Evolutionary conservation across 2,329 filamentous ascomycete genomes (phyloP), one percentile per base, ranked within the genome.

Genomic region (Pleochaeta shiraiana): DNA sequence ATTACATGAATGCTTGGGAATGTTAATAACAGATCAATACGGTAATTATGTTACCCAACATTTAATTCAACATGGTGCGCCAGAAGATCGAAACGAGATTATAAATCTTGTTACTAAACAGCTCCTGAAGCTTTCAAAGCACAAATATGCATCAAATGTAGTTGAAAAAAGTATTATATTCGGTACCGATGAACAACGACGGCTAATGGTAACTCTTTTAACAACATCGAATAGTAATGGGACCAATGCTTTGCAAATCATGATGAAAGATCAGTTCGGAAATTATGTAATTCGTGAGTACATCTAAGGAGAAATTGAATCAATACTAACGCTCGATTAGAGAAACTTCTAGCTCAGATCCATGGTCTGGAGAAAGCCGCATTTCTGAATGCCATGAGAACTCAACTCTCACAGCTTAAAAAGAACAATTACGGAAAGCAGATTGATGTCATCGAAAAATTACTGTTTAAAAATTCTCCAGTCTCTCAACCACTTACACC

Each of bases 11-110:
- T 86, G 85, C 68, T 84, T 88, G 11, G 74, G 81, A 34, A 81
- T 79, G 65, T 81, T 97, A 65, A 88, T 96, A 68, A 83, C 84
- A 0, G 89, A 97, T 71, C 86, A 91, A 68, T 98, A 87, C 71
- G 93, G 93, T 66, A 98, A 98, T 75, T 98, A 98, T 72, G 93
- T 98, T 21, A 87, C 88, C 3, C 93, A 97, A 73, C 90, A 97
- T 72, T 84, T 97, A 63, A 90, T 98, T 67, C 78, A 86, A 66
- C 83, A 89, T 67, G 91, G 91, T 28, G 80, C 84, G 63, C 79
- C 81, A 3, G 83, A 86, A 65, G 90, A 96, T 70, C 83, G 85
- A 24, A 79, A 79, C 16, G 83, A 79, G 69, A 86, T 96, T 70
- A 87, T 95, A 65, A 76, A 79, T 30, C 77, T 90, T 59, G 86